Percentiles rank a stretch among this genome's conserved stretches.
Conservation (phyloP, 805 yeast genomes). For the Candida silvatica region DNA sequence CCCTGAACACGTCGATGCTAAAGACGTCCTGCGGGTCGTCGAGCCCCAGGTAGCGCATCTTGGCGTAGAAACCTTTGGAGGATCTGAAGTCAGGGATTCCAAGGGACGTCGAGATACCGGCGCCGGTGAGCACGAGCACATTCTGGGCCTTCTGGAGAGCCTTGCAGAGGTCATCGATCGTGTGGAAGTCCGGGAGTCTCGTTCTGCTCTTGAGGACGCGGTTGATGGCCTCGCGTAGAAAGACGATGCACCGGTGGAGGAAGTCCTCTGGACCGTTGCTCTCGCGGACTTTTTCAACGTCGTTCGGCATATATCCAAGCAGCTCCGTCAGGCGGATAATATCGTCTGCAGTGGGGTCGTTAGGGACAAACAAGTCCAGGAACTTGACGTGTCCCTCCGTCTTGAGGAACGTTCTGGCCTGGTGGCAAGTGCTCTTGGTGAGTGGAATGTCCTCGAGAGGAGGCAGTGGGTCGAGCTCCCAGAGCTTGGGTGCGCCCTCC, state of each 20-base stretch:
- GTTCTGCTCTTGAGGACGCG: conserved; percentile 50
- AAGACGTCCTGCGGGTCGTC: conserved; percentile 90
- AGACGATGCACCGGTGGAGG: conserved; percentile 29
- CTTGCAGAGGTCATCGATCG: conserved; percentile 49
- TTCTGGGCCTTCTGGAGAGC: conserved; percentile 48
- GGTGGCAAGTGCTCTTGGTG: conserved; percentile 34
- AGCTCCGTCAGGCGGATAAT: conserved; percentile 47
- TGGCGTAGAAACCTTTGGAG: conserved; percentile 74
- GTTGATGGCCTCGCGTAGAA: conserved; percentile 56
- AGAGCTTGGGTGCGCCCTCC: conserved; percentile 5
- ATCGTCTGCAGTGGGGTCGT: conserved; percentile 49
- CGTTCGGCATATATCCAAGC: conserved; percentile 43
- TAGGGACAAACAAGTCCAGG: conserved; percentile 44
- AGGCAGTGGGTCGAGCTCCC: conserved; percentile 12
- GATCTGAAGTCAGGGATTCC: conserved; percentile 94
- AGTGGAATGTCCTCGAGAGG: conserved; percentile 14
- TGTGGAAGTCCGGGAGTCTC: conserved; percentile 42
- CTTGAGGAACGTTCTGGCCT: conserved; percentile 47
- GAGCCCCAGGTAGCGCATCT: conserved; percentile 57
- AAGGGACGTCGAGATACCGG: conserved; percentile 83
- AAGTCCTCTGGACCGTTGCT: conserved; percentile 8
- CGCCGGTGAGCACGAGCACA: conserved; percentile 78
- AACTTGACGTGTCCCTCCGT: conserved; percentile 52
- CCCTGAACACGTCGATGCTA: conserved; percentile 58
- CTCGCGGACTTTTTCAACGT: conserved; percentile 8